Evolutionary conservation across 768 basidiomycete genomes (phyloP).

Genomic region (Auricularia cornea): DNA sequence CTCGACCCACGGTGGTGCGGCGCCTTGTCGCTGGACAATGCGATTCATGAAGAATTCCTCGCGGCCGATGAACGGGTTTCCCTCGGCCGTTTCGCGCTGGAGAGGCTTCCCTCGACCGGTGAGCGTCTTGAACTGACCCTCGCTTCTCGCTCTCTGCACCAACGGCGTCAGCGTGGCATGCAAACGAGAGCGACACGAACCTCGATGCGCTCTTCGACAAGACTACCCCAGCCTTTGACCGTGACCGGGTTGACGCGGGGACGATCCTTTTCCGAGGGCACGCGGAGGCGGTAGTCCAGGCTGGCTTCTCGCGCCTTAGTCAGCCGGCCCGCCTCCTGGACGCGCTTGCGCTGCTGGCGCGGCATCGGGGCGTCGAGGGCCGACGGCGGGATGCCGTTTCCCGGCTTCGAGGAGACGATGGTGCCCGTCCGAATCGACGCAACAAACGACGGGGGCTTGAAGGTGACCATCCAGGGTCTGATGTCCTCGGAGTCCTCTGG

Average conservation of each 20-base stretch:
- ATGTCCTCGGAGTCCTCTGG: conserved; percentile 33
- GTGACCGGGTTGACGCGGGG: conserved; percentile 46
- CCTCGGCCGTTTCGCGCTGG: conserved; percentile 32
- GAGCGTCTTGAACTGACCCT: conserved; percentile 64
- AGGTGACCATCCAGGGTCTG: conserved; percentile 63
- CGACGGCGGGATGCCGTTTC: neutral
- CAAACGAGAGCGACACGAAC: no score
- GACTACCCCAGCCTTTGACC: conserved; percentile 64
- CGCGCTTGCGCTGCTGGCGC: conserved; percentile 44
- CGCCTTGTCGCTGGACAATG: conserved; percentile 74
- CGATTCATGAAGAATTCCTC: conserved; percentile 84
- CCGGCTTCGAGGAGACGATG: conserved; percentile 24
- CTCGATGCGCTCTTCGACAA: conserved; percentile 77
- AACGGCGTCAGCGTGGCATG: no score
- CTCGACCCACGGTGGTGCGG: conserved; percentile 81
- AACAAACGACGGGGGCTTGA: conserved; percentile 47
- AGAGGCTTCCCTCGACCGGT: conserved; percentile 58
- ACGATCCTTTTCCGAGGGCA: conserved; percentile 15
- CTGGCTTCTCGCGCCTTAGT: conserved; percentile 61
- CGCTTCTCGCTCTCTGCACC: conserved; percentile 50
- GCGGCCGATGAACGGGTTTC: conserved; percentile 59
- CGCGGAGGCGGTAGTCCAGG: conserved; percentile 66
- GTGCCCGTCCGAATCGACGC: conserved; percentile 47
- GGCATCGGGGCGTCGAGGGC: conserved; percentile 33
- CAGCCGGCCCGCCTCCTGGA: conserved; percentile 46